Percentiles rank a stretch among this genome's conserved stretches.
Evolutionary conservation across 2,329 filamentous ascomycete genomes (phyloP).

Genomic region (Byssochlamys sp.): DNA sequence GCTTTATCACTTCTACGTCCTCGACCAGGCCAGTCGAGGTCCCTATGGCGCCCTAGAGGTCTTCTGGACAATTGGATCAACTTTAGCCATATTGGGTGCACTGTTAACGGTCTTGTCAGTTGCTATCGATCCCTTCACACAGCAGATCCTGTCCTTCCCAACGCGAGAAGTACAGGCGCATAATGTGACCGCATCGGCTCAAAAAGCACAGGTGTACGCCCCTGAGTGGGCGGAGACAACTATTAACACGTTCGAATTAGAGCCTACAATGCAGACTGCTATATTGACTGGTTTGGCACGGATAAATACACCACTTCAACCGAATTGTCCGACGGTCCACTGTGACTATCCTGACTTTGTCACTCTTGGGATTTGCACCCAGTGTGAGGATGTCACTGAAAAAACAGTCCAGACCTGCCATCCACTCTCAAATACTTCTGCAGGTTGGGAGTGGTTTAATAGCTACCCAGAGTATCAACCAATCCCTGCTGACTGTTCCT

Average conservation of each 20-base stretch:
- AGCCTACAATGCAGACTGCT: not conserved
- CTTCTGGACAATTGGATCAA: constrained; percentile 10
- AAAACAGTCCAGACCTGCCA: not conserved
- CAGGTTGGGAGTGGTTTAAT: not conserved
- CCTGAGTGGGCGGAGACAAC: not conserved
- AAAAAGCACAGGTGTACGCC: not conserved
- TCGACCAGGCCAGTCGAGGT: constrained; percentile 20
- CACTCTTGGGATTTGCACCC: not conserved
- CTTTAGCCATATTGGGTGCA: constrained; percentile 13
- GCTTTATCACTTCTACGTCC: constrained; percentile 15
- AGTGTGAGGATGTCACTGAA: not conserved
- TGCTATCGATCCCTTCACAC: constrained; percentile 19
- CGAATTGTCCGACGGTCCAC: not conserved
- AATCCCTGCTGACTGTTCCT: not conserved
- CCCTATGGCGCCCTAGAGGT: constrained; percentile 17
- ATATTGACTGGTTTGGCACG: not conserved
- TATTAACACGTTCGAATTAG: not conserved
- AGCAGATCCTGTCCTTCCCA: constrained; percentile 12
- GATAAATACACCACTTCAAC: not conserved
- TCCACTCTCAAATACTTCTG: not conserved
- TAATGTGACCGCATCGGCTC: not conserved
- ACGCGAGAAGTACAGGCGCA: not conserved
- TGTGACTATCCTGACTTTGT: constrained; percentile 1
- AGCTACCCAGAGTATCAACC: not conserved
- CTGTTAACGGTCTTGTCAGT: constrained; percentile 15